Percentiles rank a stretch among this genome's conserved stretches.
Conservation (phyloP, 768 basidiomycete genomes). For the Lentinula lateritia region DNA sequence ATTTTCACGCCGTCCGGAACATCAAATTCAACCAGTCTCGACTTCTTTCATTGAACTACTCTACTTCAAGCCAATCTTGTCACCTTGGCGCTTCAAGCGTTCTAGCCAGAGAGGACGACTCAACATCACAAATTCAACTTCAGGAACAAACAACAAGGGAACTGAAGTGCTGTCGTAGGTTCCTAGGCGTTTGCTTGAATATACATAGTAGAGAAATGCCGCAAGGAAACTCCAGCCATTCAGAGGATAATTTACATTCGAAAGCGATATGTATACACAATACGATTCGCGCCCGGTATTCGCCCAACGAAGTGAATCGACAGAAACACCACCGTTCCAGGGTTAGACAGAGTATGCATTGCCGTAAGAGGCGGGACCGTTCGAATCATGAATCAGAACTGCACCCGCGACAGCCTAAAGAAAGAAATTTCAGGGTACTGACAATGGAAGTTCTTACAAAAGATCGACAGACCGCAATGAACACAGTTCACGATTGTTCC, state of each 20-base stretch:
- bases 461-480: conserved; percentile 76
- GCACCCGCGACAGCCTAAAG: conserved; percentile 80
- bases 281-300: background rate
- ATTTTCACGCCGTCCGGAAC: background rate
- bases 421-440: background rate
- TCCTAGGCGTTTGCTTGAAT: too few relatives aligned
- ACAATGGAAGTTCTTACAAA: background rate
- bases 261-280: too few relatives aligned
- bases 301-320: background rate
- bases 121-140: too few relatives aligned
- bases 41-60: background rate
- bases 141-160: too few relatives aligned
- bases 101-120: too few relatives aligned
- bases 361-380: background rate
- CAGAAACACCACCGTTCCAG: background rate
- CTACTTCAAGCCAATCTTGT: background rate
- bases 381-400: conserved; percentile 71
- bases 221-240: too few relatives aligned
- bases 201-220: too few relatives aligned
- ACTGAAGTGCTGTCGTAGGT: too few relatives aligned
- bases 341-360: background rate
- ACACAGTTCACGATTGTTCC: conserved; percentile 95
- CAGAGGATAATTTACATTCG: too few relatives aligned
- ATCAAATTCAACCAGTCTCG: background rate
- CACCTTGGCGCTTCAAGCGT: too few relatives aligned